phyloP scores from a whole-genome alignment of 2,329 filamentous ascomycete genomes.

The Huntiella decipiens region DNA sequence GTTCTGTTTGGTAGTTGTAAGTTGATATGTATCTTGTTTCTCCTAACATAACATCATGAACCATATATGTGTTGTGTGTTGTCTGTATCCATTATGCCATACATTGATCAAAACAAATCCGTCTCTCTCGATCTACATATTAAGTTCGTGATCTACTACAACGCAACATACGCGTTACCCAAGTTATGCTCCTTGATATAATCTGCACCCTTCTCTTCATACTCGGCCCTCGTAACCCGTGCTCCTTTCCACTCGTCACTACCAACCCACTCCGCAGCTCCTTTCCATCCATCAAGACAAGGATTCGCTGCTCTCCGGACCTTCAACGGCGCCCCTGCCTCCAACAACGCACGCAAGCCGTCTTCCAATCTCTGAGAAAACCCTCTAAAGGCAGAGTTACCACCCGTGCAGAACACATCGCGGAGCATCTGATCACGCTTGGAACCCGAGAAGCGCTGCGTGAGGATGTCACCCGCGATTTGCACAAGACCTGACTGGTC shows the following conservation, averaged over 20 bases:
- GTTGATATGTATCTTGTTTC: too few relatives aligned
- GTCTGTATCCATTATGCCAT: background rate
- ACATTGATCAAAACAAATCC: background rate
- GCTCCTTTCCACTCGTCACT: slow-evolving; percentile 39
- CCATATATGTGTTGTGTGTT: too few relatives aligned
- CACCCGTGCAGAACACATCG: slow-evolving; percentile 89
- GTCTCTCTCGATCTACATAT: background rate
- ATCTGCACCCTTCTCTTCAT: slow-evolving; percentile 75
- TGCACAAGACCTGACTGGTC: slow-evolving; percentile 90
- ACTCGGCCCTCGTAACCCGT: slow-evolving; percentile 64
- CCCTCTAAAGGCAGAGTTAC: slow-evolving; percentile 66
- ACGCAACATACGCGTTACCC: slow-evolving; percentile 35
- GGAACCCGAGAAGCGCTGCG: slow-evolving; percentile 48
- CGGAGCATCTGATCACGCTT: slow-evolving; percentile 52
- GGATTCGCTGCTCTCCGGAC: slow-evolving; percentile 60
- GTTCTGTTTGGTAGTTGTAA: too few relatives aligned
- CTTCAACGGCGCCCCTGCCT: slow-evolving; percentile 44
- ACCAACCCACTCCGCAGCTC: slow-evolving; percentile 70
- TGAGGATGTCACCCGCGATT: slow-evolving; percentile 77
- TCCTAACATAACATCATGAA: too few relatives aligned
- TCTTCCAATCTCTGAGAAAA: slow-evolving; percentile 66
- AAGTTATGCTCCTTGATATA: slow-evolving; percentile 72
- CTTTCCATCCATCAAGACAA: slow-evolving; percentile 78
- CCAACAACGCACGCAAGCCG: slow-evolving; percentile 55
- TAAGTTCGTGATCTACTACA: background rate